Evolutionary conservation across 306 rosid species (phyloP), one percentile per base, ranked within the genome.

Genomic region (Trifolium subterraneum): DNA sequence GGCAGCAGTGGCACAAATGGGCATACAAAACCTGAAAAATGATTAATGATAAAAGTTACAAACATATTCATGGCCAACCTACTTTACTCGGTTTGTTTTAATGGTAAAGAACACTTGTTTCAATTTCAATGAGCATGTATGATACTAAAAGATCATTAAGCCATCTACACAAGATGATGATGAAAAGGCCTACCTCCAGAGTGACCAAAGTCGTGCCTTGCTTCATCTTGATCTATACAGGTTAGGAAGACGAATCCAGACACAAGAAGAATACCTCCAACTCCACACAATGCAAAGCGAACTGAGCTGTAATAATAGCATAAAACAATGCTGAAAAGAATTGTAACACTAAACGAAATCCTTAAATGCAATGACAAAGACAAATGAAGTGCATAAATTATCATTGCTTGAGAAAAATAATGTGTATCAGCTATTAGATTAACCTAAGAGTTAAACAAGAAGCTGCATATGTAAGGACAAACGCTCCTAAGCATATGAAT

Each of bases 1-100:
- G 97, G 98, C 22, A 93, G 88, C 86, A 88, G 81, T 33, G 98
- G 98, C 65, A 93, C 98, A 60, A 88, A 86, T 25, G 98, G 97
- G 80, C 98, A 93, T 22, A 79, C 52, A 80, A 93, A 93, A 84
- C 97, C 98, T 93, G 88, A 71, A 79, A 73, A 81, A 29, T 63
- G 64, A 73, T 39, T 39, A 54, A 54, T 31, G 54, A 48, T 19
- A 15, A 35, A 35, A 27, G 67, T 84, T 54, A 72, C 23, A 35
- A 73, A 42, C 69, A 41, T 29, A 25, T 25, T 72, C 33, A 70
- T 42, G 65, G 58, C 56, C 63, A 65, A 29, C 15, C 20, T 13
- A 70, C 22, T 42, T 23, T 63, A 35, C 55, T 61, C 27, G 29
- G 7, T 4, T 68, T 47, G 20, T 52, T 48, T 19, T 12, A 10